Percentiles rank a stretch among this genome's conserved stretches.
Conservation (phyloP, 495 filamentous ascomycete genomes). For the Podospora australis region DNA sequence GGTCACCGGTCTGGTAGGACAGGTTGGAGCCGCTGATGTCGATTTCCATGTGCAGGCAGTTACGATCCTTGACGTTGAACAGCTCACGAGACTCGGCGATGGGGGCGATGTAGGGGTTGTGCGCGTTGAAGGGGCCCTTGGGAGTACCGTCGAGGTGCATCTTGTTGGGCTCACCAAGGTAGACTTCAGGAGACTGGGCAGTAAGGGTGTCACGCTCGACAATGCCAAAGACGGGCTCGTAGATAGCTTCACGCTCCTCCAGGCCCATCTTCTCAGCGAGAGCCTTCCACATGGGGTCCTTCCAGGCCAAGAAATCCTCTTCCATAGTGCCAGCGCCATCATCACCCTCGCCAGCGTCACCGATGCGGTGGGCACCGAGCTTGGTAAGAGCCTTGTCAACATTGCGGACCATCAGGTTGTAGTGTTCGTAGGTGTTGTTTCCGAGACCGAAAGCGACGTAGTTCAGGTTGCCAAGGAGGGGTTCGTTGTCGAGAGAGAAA, state of each 20-base stretch:
- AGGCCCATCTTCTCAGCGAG: slow-evolving; percentile 74
- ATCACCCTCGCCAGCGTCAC: slow-evolving; percentile 88
- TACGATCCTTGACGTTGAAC: slow-evolving; percentile 86
- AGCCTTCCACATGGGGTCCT: slow-evolving; percentile 96
- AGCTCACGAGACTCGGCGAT: slow-evolving; percentile 85
- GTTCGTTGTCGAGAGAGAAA: slow-evolving; percentile 74
- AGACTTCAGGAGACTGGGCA: slow-evolving; percentile 77
- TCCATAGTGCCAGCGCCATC: slow-evolving; percentile 99
- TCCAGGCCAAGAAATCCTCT: slow-evolving; percentile 98
- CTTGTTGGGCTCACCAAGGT: slow-evolving; percentile 93
- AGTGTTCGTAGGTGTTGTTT: slow-evolving; percentile 99
- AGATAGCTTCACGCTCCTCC: slow-evolving; percentile 92
- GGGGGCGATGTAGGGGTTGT: slow-evolving; percentile 96
- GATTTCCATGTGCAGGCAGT: slow-evolving; percentile 97
- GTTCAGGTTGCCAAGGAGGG: slow-evolving; percentile 76
- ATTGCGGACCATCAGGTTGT: slow-evolving; percentile 96
- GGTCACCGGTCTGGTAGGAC: slow-evolving; percentile 91
- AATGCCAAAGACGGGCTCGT: slow-evolving; percentile 87
- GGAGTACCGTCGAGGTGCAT: slow-evolving; percentile 80
- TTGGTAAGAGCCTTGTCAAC: slow-evolving; percentile 73
- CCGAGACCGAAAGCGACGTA: slow-evolving; percentile 95
- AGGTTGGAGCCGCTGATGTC: slow-evolving; percentile 81
- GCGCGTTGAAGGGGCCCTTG: slow-evolving; percentile 89
- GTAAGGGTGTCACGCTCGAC: slow-evolving; percentile 68
- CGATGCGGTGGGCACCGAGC: slow-evolving; percentile 76